phyloP scores from a whole-genome alignment of 768 basidiomycete genomes.

The Lactarius pseudohatsudake region DNA sequence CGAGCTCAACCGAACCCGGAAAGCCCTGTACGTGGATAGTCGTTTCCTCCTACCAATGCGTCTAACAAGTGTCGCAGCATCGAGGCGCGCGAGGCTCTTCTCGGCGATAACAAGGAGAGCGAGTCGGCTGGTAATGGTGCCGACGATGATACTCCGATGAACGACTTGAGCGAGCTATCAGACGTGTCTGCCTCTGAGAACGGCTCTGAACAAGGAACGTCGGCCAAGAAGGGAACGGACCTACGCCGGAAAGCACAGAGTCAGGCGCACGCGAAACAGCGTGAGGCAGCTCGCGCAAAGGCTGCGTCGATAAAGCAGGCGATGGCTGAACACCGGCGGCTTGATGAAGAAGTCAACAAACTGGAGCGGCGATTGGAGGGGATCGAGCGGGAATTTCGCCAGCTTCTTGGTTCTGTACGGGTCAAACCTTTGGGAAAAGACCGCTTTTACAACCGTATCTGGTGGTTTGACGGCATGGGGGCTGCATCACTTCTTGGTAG shows the following conservation, averaged over 20 bases:
- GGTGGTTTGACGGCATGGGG: conserved; percentile 99
- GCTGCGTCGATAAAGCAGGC: conserved; percentile 80
- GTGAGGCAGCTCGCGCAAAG: conserved; percentile 76
- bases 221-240: conserved; percentile 36
- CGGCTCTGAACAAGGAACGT: conserved; percentile 48
- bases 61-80: conserved; percentile 42
- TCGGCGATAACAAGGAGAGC: conserved; percentile 52
- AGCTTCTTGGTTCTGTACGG: conserved; percentile 79
- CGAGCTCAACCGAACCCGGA: conserved; percentile 88
- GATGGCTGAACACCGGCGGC: conserved; percentile 74
- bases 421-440: conserved; percentile 89
- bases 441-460: conserved; percentile 91
- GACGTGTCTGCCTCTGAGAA: conserved; percentile 64
- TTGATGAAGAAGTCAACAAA: conserved; percentile 87
- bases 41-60: conserved; percentile 10
- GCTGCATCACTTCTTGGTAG: conserved; percentile 75
- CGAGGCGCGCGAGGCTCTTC: conserved; percentile 72
- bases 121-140: conserved; percentile 35
- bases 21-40: conserved; percentile 67
- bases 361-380: conserved; percentile 77
- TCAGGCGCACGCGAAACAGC: conserved; percentile 68
- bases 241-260: conserved; percentile 55
- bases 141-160: conserved; percentile 59
- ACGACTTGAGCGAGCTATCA: conserved; percentile 71
- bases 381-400: conserved; percentile 93